Base-by-base conservation (phyloP, 2,329 filamentous ascomycete species). In the Penicillium sp. region DNA sequence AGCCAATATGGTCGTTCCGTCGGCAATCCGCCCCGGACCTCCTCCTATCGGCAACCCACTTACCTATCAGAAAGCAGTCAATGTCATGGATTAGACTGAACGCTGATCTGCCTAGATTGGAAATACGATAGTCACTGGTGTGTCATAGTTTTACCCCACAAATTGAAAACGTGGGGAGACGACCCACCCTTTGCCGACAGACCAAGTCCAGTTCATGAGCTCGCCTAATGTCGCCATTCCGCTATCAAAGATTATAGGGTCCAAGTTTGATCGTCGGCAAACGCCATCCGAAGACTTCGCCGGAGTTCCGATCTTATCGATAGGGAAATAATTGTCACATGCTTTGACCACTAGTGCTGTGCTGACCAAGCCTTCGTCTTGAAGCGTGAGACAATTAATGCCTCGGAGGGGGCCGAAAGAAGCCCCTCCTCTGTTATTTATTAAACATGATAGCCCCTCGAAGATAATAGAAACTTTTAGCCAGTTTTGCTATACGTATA, bases 121-220 rank as follows among this genome's bases (percentile, higher is more conserved):
- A 14, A 44, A 43, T 23, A 26, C 49, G 23, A 21, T 33, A 14
- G 11, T 50, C 19, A 53, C 50, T 25, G n/a, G 42, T 33, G 59
- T 37, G 10, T 33, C 53, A 52, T 42, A 42, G 19, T 31, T 50
- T 55, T 63, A 57, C 62, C 65, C 64, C 64, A 61, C 64, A 64
- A 56, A 62, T 56, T 57, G 9, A 33, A 57, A 60, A 57, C 61
- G 52, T 54, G 48, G 48, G 64, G 62, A 62, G 62, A 50, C 25
- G 57, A 58, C 37, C 58, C 60, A 58, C 55, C 26, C 39, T 46
- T 58, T 58, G 58, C 58, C 58, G 60, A 62, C 27, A 14, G 25
- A 42, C 4, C 26, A 25, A 37, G n/a, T 25, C 13, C 5, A 13
- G 26, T n/a, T 31, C 14, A 29, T 3, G 16, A 27, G 33, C 50